Evolutionary conservation across 2,329 filamentous ascomycete genomes (phyloP).

Genomic region (Thyridium curvatum): DNA sequence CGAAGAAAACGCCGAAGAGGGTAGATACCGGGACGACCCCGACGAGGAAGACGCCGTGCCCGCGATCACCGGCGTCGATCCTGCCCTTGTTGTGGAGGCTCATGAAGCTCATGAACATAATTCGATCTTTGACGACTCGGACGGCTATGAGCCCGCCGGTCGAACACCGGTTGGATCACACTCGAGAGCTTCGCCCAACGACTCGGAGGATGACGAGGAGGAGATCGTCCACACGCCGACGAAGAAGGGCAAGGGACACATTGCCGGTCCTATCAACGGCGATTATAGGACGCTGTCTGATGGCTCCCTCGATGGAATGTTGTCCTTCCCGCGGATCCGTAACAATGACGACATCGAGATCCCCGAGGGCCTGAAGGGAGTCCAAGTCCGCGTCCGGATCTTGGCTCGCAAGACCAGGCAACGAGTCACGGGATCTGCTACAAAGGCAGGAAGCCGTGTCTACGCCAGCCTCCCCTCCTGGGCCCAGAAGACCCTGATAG

Average conservation of each 20-base stretch:
- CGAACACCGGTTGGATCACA: slow-evolving; percentile 46
- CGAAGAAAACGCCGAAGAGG: slow-evolving; percentile 46
- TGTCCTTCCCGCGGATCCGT: slow-evolving; percentile 55
- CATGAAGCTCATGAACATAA: slow-evolving; percentile 26
- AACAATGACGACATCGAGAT: slow-evolving; percentile 33
- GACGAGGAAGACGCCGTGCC: slow-evolving; percentile 36
- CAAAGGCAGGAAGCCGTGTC: slow-evolving; percentile 11
- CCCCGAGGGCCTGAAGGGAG: slow-evolving; percentile 33
- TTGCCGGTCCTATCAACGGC: slow-evolving; percentile 1
- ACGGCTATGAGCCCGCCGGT: slow-evolving; percentile 47
- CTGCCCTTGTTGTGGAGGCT: slow-evolving; percentile 28
- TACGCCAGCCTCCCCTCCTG: slow-evolving; percentile 34
- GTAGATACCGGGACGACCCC: slow-evolving; percentile 48
- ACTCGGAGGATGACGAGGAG: slow-evolving; percentile 41
- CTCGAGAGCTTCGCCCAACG: slow-evolving; percentile 41
- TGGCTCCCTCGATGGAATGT: slow-evolving; percentile 45
- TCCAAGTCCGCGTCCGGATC: slow-evolving; percentile 27
- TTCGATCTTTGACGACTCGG: slow-evolving; percentile 34
- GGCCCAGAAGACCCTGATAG: slow-evolving; percentile 26
- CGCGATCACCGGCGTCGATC: slow-evolving; percentile 39
- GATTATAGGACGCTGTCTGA: slow-evolving; percentile 25
- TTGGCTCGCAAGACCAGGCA: slow-evolving; percentile 17
- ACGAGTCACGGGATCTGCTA: slow-evolving; percentile 7
- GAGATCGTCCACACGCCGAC: slow-evolving; percentile 10
- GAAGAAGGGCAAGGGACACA: slow-evolving; percentile 14